These are phyloP conservation scores for Chlorella sorokiniana DNA, from an alignment of 139 green algal genomes.

Conservation along the genomic window DNA sequence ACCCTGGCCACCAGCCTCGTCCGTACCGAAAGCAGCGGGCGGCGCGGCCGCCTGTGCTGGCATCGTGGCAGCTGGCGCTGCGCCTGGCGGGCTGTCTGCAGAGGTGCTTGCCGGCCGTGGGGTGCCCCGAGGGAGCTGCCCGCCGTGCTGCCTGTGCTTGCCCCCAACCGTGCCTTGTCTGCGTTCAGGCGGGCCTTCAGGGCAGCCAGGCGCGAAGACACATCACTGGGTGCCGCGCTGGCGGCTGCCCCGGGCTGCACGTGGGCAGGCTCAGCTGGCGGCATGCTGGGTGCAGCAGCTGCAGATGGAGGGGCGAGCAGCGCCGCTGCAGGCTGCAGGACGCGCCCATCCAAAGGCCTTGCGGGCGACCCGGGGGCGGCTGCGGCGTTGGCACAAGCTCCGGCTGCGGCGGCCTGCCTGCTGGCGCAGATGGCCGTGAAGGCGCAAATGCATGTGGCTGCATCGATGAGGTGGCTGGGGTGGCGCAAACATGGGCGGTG, in stretches of 20 bases:
- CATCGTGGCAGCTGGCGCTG: background rate
- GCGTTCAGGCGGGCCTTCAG: slow-evolving; percentile 41
- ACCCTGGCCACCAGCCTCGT: background rate
- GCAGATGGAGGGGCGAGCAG: no score
- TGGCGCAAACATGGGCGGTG: background rate
- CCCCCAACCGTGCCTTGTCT: slow-evolving; percentile 9
- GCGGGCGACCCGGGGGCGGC: background rate
- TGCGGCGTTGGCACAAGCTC: background rate
- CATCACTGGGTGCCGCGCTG: background rate
- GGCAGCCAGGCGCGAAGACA: slow-evolving; percentile 30
- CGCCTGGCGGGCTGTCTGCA: background rate
- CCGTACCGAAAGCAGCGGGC: background rate
- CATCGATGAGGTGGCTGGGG: no score
- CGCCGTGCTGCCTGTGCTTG: background rate
- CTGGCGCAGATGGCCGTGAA: background rate
- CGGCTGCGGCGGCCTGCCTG: background rate
- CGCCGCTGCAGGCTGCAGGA: background rate
- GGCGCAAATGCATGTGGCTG: background rate
- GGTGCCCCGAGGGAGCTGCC: background rate
- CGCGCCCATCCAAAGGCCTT: no score
- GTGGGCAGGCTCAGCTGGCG: background rate
- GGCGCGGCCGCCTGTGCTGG: background rate
- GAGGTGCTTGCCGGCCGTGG: background rate
- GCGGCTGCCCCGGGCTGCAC: background rate
- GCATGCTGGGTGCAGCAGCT: background rate